A percentile compares a stretch with the other conserved stretches of the same genome.
Evolutionary conservation across 179 eudicot genomes (phyloP).

Genomic region (Vitellaria paradoxa): DNA sequence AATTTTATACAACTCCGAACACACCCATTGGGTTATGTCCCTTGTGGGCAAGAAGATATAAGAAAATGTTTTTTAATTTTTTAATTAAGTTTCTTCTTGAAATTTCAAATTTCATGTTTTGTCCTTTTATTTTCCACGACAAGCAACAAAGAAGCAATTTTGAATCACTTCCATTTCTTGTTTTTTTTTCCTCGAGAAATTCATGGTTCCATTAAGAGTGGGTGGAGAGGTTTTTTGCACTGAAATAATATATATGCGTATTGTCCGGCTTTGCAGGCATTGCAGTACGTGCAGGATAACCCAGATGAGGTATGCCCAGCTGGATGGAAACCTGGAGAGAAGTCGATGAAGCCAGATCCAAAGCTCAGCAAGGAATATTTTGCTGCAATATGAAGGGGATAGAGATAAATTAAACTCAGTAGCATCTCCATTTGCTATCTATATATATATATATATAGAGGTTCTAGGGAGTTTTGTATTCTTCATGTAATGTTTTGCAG

Average conservation of each 20-base stretch:
- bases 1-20: too few species aligned
- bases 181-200: background rate
- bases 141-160: too few species aligned
- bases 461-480: slow-evolving; percentile 16
- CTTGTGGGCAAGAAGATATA: too few species aligned
- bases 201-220: too few species aligned
- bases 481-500: too few species aligned
- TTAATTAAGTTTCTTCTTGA: too few species aligned
- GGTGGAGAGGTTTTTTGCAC: too few species aligned
- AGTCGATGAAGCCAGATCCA: slow-evolving; percentile 98
- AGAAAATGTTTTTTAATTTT: too few species aligned
- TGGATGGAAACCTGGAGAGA: slow-evolving; percentile 99
- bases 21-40: too few species aligned
- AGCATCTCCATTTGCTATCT: background rate
- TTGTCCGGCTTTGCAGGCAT: slow-evolving; percentile 48
- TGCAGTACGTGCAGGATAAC: slow-evolving; percentile 93
- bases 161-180: background rate
- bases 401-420: background rate
- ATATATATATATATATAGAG: slow-evolving; percentile 5
- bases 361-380: slow-evolving; percentile 96
- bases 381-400: slow-evolving; percentile 53
- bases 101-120: too few species aligned
- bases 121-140: too few species aligned
- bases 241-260: too few species aligned
- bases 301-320: slow-evolving; percentile 99